Base-by-base conservation (phyloP, 352 stramenopile species). In the Globisporangium spiculum region DNA sequence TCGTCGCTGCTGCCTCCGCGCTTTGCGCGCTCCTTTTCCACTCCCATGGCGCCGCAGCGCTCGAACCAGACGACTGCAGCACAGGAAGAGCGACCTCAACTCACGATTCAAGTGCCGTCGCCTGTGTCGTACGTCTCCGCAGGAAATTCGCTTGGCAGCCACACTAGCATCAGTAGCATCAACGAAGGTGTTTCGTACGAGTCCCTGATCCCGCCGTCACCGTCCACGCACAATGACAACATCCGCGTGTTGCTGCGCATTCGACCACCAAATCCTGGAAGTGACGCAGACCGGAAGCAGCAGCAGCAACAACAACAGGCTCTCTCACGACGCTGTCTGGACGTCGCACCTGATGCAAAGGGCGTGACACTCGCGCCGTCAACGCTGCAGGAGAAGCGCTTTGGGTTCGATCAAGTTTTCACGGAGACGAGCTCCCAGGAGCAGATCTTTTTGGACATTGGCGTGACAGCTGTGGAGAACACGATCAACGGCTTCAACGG, bases 351-450 rank as follows among this genome's bases (percentile, higher is more conserved):
- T 0, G 80, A 93, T 48, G 75, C 80, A 34, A 79, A 78, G 5
- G 82, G 88, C 22, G 77, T 93, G 56, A 88, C 76, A 32, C 75
- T 94, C 38, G 81, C 77, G 1, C 88, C 84, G 1, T 59, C 69
- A 0, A 83, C 84, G 0, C 66, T 86, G 50, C 87, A 96, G 53
- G 83, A 92, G 60, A 96, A 96, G 65, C 76, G 78, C 20, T 96
- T 96, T 68, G 79, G 79, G n/a, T 94, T 97, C 63, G 91, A 97
- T 64, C 75, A 70, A 24, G 89, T 97, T 8, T 97, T 96, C 56
- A 69, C 70, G 0, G 80, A 90, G 36, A 76, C n/a, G 12, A 86
- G 82, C 24, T 75, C 78, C 22, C 91, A 97, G 68, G 85, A 91
- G 53, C 78, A 93, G 48, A 76, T 97, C 27, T 97, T 96, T 70